Evolutionary conservation across 2,329 filamentous ascomycete genomes (phyloP), one percentile per base, ranked within the genome.

Genomic region (Magnaporthiopsis incrustans): DNA sequence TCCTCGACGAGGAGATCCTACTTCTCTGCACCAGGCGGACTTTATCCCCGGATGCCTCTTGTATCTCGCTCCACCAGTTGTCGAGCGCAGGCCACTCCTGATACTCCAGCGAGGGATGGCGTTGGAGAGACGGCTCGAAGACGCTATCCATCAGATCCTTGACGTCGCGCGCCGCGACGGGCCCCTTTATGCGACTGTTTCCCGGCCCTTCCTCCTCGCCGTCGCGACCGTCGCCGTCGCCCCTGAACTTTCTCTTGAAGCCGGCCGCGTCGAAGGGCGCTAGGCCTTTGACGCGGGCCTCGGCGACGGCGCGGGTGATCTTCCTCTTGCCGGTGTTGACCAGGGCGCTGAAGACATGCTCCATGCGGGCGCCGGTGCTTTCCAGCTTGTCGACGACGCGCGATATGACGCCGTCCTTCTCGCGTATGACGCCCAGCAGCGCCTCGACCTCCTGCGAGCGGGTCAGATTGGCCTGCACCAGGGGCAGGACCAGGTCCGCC

Each of bases 341-440:
- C 3, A 85, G 72, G 7, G 77, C 68, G 38, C 80, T 80, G 70
- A 86, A 86, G 12, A 85, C 75, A 66, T 82, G 76, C 65, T 85
- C 83, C 11, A 85, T 71, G 0, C 82, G 79, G 0, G 75, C 80
- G 2, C 82, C 81, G 62, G 79, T 77, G 2, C 78, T 77, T 65
- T 82, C 82, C 0, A 86, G 72, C 71, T 85, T 85, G 68, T 85
- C 82, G 4, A 81, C 68, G 22, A 86, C 71, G 66, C 79, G 82
- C 14, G 71, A 71, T 56, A 86, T 78, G 25, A 85, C 75, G 2
- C 72, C 71, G 66, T 86, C 84, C 69, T 86, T 85, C 30, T 83
- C 78, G 11, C 70, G 72, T 14, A 86, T 71, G 5, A 75, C 72
- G 1, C 73, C 68, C 14, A 78, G 65, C 6, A 86, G 73, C n/a